phyloP scores from a whole-genome alignment of 129 eudicot genomes.

The Pseudognaphalium luteoalbum region DNA sequence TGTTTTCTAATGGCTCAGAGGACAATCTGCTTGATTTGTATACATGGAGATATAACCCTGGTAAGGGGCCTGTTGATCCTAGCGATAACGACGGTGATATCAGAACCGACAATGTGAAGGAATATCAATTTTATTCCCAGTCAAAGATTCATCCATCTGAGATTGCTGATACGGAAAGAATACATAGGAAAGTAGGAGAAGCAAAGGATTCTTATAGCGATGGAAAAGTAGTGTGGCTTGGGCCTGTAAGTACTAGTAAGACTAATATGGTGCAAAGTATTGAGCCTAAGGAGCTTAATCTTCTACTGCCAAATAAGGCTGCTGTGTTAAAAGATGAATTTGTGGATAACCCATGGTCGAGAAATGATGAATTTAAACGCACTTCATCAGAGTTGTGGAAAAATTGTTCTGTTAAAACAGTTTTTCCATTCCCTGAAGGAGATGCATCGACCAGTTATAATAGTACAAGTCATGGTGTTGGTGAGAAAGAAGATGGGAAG shows the following conservation, averaged over 20 bases:
- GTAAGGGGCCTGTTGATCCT: conserved; percentile 46
- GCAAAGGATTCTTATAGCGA: conserved; percentile 37
- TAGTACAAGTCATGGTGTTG: conserved; percentile 30
- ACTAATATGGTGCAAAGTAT: conserved; percentile 24
- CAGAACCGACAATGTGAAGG: conserved; percentile 35
- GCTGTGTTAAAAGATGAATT: conserved; percentile 40
- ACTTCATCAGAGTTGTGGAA: conserved; percentile 48
- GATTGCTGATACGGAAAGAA: conserved; percentile 29
- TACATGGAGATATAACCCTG: conserved; percentile 55
- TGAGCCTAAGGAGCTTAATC: conserved; percentile 51
- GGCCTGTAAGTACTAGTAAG: conserved; percentile 49
- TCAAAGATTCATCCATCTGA: conserved; percentile 41
- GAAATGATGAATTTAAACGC: conserved; percentile 38
- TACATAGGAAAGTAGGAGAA: conserved; percentile 41
- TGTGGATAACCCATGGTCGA: conserved; percentile 57
- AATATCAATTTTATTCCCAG: conserved; percentile 43
- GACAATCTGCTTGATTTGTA: conserved; percentile 68
- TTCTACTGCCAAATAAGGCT: conserved; percentile 27
- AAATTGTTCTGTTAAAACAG: conserved; percentile 72
- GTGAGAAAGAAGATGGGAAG: conserved; percentile 50
- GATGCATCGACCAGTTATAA: conserved; percentile 58
- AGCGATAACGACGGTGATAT: conserved; percentile 32
- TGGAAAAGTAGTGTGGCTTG: conserved; percentile 43
- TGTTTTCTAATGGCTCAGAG: conserved; percentile 53
- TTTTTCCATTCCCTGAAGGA: conserved; percentile 56